phyloP scores from a whole-genome alignment of 768 basidiomycete genomes.

The Boletus edulis region DNA sequence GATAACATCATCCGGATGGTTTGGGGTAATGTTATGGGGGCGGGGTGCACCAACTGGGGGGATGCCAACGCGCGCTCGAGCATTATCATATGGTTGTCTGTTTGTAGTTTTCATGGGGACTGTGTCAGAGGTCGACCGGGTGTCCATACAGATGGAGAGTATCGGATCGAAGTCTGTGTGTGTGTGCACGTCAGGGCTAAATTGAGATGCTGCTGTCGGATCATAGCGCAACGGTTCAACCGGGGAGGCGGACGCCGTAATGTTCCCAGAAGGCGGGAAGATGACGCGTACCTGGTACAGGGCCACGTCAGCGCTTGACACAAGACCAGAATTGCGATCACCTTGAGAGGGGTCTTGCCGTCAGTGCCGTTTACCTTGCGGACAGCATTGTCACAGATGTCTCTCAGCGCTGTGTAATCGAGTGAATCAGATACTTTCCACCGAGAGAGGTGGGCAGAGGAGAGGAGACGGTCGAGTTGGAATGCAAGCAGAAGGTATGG shows the following conservation, averaged over 20 bases:
- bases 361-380: conserved; percentile 15
- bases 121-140: conserved; percentile 49
- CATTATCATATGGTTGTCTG: conserved; percentile 56
- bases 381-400: conserved; percentile 47
- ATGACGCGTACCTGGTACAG: conserved; percentile 51
- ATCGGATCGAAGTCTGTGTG: conserved; percentile 31
- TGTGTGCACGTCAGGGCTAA: conserved; percentile 33
- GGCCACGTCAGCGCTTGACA: neutral
- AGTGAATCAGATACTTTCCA: conserved; percentile 44
- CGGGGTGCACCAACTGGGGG: conserved; percentile 27
- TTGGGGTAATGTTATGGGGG: neutral
- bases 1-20: conserved; percentile 53
- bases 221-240: conserved; percentile 35
- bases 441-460: conserved; percentile 47
- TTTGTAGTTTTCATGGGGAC: conserved; percentile 67
- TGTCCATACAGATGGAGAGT: conserved; percentile 55
- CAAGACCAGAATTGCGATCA: neutral
- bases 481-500: conserved; percentile 59
- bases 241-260: conserved; percentile 36
- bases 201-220: conserved; percentile 38
- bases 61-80: conserved; percentile 55
- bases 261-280: conserved; percentile 37
- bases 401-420: conserved; percentile 39
- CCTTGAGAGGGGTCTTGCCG: conserved; percentile 22
- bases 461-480: conserved; percentile 58